Percentiles rank a stretch among this genome's conserved stretches.
Evolutionary conservation across 1,284 basidiomycete species (phyloP).

Genomic region (Athelia psychrophila): DNA sequence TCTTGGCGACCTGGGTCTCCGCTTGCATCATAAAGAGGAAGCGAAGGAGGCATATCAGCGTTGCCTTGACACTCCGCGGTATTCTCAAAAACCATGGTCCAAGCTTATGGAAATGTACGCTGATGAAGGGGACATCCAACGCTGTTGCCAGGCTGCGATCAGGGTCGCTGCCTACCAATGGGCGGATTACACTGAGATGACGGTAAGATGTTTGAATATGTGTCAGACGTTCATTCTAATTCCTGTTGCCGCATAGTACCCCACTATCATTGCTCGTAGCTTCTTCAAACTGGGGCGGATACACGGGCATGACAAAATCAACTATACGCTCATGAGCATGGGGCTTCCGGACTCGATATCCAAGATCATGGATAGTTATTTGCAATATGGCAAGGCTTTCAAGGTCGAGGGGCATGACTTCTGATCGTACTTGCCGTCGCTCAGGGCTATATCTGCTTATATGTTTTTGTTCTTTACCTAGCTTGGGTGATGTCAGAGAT

Average conservation of each 20-base stretch:
- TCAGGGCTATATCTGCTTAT: slow-evolving; percentile 1
- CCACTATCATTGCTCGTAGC: slow-evolving; percentile 84
- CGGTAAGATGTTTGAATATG: slow-evolving; percentile 44
- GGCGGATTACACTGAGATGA: slow-evolving; percentile 82
- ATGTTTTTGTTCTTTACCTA: slow-evolving; percentile 1
- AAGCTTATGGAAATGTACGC: slow-evolving; percentile 94
- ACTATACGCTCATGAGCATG: slow-evolving; percentile 93
- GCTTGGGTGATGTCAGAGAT: background rate
- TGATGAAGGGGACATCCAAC: slow-evolving; percentile 89
- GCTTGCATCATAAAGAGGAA: slow-evolving; percentile 96
- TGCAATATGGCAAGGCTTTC: slow-evolving; percentile 79
- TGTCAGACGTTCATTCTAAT: background rate
- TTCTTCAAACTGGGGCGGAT: slow-evolving; percentile 92
- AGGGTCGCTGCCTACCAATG: slow-evolving; percentile 91
- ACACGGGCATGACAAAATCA: slow-evolving; percentile 95
- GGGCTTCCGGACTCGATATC: slow-evolving; percentile 81
- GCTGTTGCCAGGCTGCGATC: slow-evolving; percentile 89
- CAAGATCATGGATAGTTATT: slow-evolving; percentile 84
- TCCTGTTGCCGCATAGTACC: slow-evolving; percentile 55
- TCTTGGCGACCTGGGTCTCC: slow-evolving; percentile 88
- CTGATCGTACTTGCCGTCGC: slow-evolving; percentile 25
- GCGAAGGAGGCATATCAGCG: slow-evolving; percentile 97
- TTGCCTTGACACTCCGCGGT: slow-evolving; percentile 84
- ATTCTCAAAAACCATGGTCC: slow-evolving; percentile 89
- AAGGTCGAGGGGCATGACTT: slow-evolving; percentile 81